A percentile compares a stretch with the other conserved stretches of the same genome.
phyloP scores from a whole-genome alignment of 1,284 basidiomycete genomes.

The Ceratobasidium sp. region DNA sequence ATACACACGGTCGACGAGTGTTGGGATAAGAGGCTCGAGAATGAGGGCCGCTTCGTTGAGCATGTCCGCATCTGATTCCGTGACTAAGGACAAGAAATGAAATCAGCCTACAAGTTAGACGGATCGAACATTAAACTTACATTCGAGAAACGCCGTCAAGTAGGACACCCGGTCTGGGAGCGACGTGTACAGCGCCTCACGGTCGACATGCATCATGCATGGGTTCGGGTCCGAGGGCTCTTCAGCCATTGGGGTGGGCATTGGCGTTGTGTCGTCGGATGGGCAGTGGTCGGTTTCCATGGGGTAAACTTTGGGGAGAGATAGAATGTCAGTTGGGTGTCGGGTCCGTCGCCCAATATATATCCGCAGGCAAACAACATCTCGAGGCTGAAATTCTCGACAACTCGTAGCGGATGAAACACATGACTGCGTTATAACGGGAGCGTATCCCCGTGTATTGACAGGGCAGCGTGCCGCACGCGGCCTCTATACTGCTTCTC shows the following conservation, averaged over 20 bases:
- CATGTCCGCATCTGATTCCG: conserved; percentile 34
- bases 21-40: conserved; percentile 35
- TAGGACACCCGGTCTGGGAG: conserved; percentile 40
- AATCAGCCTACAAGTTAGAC: background rate
- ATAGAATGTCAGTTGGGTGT: conserved; percentile 3
- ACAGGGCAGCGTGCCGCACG: background rate
- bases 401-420: background rate
- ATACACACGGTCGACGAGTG: conserved; percentile 40
- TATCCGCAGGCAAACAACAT: background rate
- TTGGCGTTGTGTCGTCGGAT: conserved; percentile 6
- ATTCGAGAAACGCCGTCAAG: conserved; percentile 25
- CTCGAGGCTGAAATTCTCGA: conserved; percentile 4
- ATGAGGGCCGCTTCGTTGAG: conserved; percentile 35
- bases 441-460: background rate
- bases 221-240: conserved; percentile 3
- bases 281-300: conserved; percentile 1
- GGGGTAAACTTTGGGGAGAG: background rate
- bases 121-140: conserved; percentile 9
- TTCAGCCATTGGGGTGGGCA: background rate
- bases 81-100: conserved; percentile 16
- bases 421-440: background rate
- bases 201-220: conserved; percentile 10
- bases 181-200: conserved; percentile 37
- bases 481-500: background rate
- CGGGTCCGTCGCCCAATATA: background rate